A percentile compares a stretch with the other conserved stretches of the same genome.
Evolutionary conservation across 129 eudicot genomes (phyloP).

Genomic region (Chrysanthemum makinoi): DNA sequence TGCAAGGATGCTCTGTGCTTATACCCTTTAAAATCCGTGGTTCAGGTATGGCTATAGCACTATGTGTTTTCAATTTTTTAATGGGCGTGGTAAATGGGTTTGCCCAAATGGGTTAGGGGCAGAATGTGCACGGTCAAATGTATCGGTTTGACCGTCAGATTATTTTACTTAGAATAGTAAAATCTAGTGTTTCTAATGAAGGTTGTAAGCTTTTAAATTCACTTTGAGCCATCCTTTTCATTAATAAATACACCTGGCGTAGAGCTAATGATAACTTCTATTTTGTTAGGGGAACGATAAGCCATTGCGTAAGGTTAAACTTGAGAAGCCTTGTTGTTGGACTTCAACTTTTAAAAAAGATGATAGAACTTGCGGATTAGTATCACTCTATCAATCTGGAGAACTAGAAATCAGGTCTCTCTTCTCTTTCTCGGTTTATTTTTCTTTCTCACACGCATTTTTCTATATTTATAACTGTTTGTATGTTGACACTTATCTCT

Average conservation of each 20-base stretch:
- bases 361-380: constrained; percentile 52
- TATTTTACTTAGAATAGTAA: too few species aligned
- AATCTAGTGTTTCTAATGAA: too few species aligned
- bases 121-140: too few species aligned
- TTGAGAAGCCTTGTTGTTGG: constrained; percentile 76
- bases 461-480: neutral
- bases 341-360: constrained; percentile 57
- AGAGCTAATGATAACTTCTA: constrained; percentile 19
- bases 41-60: constrained; percentile 50
- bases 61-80: neutral
- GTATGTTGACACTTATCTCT: constrained; percentile 20
- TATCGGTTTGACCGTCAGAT: too few species aligned
- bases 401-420: constrained; percentile 79
- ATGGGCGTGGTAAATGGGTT: neutral
- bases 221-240: too few species aligned
- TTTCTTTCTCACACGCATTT: constrained; percentile 13
- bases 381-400: constrained; percentile 71
- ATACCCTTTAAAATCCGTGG: constrained; percentile 54
- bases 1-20: constrained; percentile 55
- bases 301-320: constrained; percentile 60
- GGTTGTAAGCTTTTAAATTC: too few species aligned
- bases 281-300: constrained; percentile 62
- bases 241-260: neutral
- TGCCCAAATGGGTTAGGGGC: too few species aligned
- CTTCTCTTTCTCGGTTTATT: constrained; percentile 4